Evolutionary conservation across 768 basidiomycete genomes (phyloP), one percentile per base, ranked within the genome.

Genomic region (Mycena indigotica): DNA sequence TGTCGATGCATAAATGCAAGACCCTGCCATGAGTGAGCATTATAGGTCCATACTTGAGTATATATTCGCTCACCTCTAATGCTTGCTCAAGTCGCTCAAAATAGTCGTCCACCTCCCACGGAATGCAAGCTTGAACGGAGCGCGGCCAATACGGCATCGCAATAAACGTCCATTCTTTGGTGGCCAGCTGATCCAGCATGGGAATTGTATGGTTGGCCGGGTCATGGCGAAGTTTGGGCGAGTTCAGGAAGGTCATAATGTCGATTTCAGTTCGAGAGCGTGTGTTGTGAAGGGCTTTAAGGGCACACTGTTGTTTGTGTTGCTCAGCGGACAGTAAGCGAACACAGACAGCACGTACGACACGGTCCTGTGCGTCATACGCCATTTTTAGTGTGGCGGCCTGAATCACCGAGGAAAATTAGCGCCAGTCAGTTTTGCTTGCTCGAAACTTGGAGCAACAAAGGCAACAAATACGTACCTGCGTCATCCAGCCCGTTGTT

Each of bases 141-240:
- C 62, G 58, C 23, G 62, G 62, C 58, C 58, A 63, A 26, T 60
- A 63, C 41, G 62, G 62, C 62, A 63, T 63, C n/a, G 51, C 62
- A 13, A 57, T 48, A 40, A 63, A 63, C 1, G 62, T 57, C 55
- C 58, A 63, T 25, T 63, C 62, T 15, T 55, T 49, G 13, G 62
- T 60, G 32, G 57, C 62, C 52, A 63, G 50, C 32, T 25, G 51
- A 40, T 63, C 62, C 5, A 63, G 24, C n/a, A 60, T 3, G 30
- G 62, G 62, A 35, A 63, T 63, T n/a, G 62, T 60, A 53, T 63
- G 62, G 58, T 63, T 63, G 32, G 53, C 58, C 40, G 61, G 35
- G 55, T 52, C 55, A 39, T 57, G 29, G 24, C 61, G 61, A 48
- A 63, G 28, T 28, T 59, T 41, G 25, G 57, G 52, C 0, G 58